Evolutionary conservation across 1,139 yeast genomes (phyloP), one percentile per base, ranked within the genome.

Genomic region (Candida pseudoviswanathii): DNA sequence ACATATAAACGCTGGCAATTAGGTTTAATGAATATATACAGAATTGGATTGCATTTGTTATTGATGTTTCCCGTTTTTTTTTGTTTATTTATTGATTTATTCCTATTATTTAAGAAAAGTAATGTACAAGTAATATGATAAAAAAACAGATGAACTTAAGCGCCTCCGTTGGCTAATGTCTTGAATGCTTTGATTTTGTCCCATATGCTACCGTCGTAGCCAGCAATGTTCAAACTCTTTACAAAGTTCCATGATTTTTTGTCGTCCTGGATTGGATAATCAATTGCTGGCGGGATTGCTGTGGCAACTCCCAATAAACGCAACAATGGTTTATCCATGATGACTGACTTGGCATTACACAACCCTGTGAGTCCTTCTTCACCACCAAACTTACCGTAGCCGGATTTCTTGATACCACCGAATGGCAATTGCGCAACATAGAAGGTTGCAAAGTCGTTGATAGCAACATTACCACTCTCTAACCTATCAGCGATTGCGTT

Each of bases 321-420:
- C 57, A 89, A 82, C 30, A 94, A 82, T 37, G 87, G 81, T 56
- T 82, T 84, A 67, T 94, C 98, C 75, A 82, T 86, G 51, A 96
- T 91, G 4, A 94, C 81, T 41, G 95, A 84, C 64, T 94, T 94
- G 48, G 90, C 88, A 51, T 84, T 77, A 65, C 98, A 92, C 42
- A 94, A 74, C 0, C 97, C 98, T 41, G 90, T 81, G 36, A 94
- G 74, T 1, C 98, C 99, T 74, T 94, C 99, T 64, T 87, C 96
- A 37, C 99, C 98, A 29, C 97, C 97, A 71, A 94, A 94, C 65
- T 91, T 92, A 48, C 98, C 98, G 62, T 90, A 94, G 0, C 99
- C 99, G 6, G 96, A 88, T 45, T 92, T 94, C 58, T 86, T 86
- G 31, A 82, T 81, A 29, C 99, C 99, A 49, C 99, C 99, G 71